Conservation (phyloP, 768 basidiomycete species). For the Brasilioporus rufonigricans region DNA sequence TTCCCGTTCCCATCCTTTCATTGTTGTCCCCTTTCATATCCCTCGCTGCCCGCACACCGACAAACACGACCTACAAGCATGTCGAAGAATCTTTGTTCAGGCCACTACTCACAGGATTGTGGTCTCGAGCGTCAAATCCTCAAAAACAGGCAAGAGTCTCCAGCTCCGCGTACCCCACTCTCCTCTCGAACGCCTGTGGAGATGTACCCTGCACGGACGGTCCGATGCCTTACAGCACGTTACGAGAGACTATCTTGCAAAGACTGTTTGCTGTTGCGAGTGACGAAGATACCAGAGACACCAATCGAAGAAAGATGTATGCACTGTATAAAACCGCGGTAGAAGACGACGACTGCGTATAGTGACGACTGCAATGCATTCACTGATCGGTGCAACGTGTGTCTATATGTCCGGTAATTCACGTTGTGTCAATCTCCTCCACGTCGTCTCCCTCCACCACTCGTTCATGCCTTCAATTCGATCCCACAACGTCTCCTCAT, state of each 20-base stretch:
- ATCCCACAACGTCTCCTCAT: slow-evolving; percentile 85
- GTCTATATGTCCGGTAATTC: slow-evolving; percentile 72
- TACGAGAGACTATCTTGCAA: slow-evolving; percentile 57
- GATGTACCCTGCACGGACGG: slow-evolving; percentile 41
- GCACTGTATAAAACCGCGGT: slow-evolving; percentile 68
- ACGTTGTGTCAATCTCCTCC: slow-evolving; percentile 76
- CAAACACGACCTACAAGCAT: slow-evolving; percentile 67
- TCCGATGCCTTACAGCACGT: slow-evolving; percentile 28
- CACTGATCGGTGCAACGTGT: neutral
- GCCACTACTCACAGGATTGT: slow-evolving; percentile 63
- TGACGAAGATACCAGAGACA: slow-evolving; percentile 67
- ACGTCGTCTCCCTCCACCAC: slow-evolving; percentile 93
- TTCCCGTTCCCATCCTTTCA: slow-evolving; percentile 48
- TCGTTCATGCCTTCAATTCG: slow-evolving; percentile 79
- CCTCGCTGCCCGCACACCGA: slow-evolving; percentile 67
- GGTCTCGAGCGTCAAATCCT: slow-evolving; percentile 36
- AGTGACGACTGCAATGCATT: slow-evolving; percentile 15
- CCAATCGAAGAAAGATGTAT: slow-evolving; percentile 83
- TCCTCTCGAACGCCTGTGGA: slow-evolving; percentile 52
- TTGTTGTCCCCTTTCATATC: slow-evolving; percentile 69
- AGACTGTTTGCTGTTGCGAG: slow-evolving; percentile 74
- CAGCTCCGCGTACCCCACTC: slow-evolving; percentile 40
- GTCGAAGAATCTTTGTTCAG: slow-evolving; percentile 64
- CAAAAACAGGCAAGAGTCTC: slow-evolving; percentile 45
- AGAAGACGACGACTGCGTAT: slow-evolving; percentile 40